Evolutionary conservation across 805 yeast species (phyloP).

Genomic region (Yarrowia bubula): DNA sequence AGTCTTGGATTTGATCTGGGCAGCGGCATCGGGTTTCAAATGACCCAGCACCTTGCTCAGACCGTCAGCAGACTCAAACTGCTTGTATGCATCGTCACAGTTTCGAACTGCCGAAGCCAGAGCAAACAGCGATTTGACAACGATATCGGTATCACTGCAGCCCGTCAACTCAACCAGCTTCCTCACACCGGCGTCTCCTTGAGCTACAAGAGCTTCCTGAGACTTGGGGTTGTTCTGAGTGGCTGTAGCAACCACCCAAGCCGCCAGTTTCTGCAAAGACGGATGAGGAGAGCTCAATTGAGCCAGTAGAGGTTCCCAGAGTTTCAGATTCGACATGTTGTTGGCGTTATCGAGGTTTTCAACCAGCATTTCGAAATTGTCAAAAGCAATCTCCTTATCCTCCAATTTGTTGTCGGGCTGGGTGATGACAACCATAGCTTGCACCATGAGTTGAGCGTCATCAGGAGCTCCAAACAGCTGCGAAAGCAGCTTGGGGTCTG

Average conservation of each 20-base stretch:
- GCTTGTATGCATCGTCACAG: slow-evolving; percentile 52
- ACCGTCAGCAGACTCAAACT: slow-evolving; percentile 60
- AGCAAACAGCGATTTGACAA: slow-evolving; percentile 73
- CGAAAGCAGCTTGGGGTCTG: slow-evolving; percentile 75
- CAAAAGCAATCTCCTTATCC: slow-evolving; percentile 71
- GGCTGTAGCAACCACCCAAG: slow-evolving; percentile 82
- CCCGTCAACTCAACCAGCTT: slow-evolving; percentile 36
- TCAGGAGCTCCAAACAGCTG: slow-evolving; percentile 83
- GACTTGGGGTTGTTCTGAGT: slow-evolving; percentile 84
- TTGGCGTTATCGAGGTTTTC: slow-evolving; percentile 95
- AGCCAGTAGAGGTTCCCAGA: slow-evolving; percentile 72
- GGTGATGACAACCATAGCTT: slow-evolving; percentile 60
- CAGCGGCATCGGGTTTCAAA: slow-evolving; percentile 27
- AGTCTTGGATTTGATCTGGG: slow-evolving; percentile 28
- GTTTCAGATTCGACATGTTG: slow-evolving; percentile 74
- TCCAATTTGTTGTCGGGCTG: slow-evolving; percentile 61
- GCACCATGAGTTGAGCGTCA: slow-evolving; percentile 85
- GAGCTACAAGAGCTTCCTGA: slow-evolving; percentile 56
- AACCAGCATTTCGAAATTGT: slow-evolving; percentile 88
- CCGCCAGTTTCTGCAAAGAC: slow-evolving; percentile 54
- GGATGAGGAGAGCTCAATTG: slow-evolving; percentile 49
- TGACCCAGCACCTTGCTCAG: slow-evolving; percentile 51
- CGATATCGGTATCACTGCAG: slow-evolving; percentile 33
- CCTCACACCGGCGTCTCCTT: slow-evolving; percentile 36
- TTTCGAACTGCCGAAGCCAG: slow-evolving; percentile 72